Conservation (phyloP, 768 basidiomycete species). For the Phaeolepiota aurea region DNA sequence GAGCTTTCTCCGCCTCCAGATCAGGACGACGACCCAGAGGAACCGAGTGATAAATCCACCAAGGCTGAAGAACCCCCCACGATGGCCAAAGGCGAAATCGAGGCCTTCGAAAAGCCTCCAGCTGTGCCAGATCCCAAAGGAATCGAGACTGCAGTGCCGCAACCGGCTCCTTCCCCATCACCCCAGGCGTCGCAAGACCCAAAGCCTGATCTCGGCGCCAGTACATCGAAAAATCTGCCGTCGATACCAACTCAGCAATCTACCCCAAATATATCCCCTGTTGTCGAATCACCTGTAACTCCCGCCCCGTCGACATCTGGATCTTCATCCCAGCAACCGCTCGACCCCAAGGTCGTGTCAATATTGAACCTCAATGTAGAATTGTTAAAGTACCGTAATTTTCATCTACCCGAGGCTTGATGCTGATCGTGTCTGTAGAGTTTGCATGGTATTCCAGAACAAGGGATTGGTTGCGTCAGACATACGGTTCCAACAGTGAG, state of each 20-base stretch:
- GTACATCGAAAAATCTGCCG: conserved; percentile 5
- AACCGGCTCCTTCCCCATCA: background rate
- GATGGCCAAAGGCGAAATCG: background rate
- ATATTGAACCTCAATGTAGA: conserved; percentile 66
- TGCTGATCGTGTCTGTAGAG: conserved; percentile 25
- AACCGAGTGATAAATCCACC: conserved; percentile 4
- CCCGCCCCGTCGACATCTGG: conserved; percentile 17
- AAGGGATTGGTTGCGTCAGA: conserved; percentile 41
- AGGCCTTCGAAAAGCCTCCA: background rate
- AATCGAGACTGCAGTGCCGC: background rate
- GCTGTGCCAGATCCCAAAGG: background rate
- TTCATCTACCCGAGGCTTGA: background rate
- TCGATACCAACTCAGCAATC: conserved; percentile 8
- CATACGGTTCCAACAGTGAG: conserved; percentile 49
- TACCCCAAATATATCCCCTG: conserved; percentile 8
- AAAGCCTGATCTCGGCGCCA: background rate
- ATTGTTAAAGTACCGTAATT: conserved; percentile 44
- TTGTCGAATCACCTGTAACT: conserved; percentile 12
- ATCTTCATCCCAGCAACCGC: conserved; percentile 16
- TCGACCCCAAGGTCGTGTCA: conserved; percentile 45
- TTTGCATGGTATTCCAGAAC: conserved; percentile 52
- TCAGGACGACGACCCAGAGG: conserved; percentile 27
- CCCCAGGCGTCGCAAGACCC: background rate
- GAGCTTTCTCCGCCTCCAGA: conserved; percentile 67
- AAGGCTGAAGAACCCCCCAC: conserved; percentile 4